Conservation (phyloP, 2,329 filamentous ascomycete genomes). For the Biscogniauxia sp. region DNA sequence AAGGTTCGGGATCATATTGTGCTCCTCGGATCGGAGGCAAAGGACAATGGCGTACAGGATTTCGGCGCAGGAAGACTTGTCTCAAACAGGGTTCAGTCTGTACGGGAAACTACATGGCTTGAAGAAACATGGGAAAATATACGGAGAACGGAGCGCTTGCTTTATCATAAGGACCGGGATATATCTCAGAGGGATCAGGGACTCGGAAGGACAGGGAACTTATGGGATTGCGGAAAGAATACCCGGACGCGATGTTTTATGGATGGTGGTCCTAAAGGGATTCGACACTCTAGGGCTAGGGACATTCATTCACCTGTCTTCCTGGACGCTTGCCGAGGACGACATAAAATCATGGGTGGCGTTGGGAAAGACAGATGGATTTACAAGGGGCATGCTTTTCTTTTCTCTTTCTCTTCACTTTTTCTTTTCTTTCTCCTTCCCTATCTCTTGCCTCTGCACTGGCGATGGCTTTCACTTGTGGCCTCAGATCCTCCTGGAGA, state of each 20-base stretch:
- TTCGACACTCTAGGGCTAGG: slow-evolving; percentile 15
- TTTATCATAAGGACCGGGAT: slow-evolving; percentile 22
- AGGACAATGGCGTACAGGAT: slow-evolving; percentile 27
- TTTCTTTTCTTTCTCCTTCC: neutral
- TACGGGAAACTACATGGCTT: slow-evolving; percentile 15
- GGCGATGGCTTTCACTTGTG: slow-evolving; percentile 25
- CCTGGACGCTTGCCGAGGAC: slow-evolving; percentile 17
- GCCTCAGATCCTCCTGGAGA: slow-evolving; percentile 21
- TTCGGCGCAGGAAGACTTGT: slow-evolving; percentile 15
- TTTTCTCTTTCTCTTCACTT: slow-evolving; percentile 10
- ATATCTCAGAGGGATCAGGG: slow-evolving; percentile 29
- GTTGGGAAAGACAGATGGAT: slow-evolving; percentile 30
- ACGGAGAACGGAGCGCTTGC: slow-evolving; percentile 24
- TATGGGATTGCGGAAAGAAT: slow-evolving; percentile 30
- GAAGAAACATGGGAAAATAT: slow-evolving; percentile 17
- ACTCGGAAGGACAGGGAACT: slow-evolving; percentile 19
- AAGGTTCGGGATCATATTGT: slow-evolving; percentile 20
- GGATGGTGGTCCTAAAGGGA: slow-evolving; percentile 22
- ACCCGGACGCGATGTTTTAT: slow-evolving; percentile 30
- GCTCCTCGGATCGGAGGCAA: slow-evolving; percentile 12
- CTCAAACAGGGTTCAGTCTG: slow-evolving; percentile 18
- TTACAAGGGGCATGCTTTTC: slow-evolving; percentile 26
- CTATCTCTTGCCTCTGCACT: slow-evolving; percentile 11
- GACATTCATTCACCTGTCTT: slow-evolving; percentile 19
- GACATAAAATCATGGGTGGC: slow-evolving; percentile 28